Base-by-base conservation (phyloP, 305 asterid species). In the Solanum hybrid region DNA sequence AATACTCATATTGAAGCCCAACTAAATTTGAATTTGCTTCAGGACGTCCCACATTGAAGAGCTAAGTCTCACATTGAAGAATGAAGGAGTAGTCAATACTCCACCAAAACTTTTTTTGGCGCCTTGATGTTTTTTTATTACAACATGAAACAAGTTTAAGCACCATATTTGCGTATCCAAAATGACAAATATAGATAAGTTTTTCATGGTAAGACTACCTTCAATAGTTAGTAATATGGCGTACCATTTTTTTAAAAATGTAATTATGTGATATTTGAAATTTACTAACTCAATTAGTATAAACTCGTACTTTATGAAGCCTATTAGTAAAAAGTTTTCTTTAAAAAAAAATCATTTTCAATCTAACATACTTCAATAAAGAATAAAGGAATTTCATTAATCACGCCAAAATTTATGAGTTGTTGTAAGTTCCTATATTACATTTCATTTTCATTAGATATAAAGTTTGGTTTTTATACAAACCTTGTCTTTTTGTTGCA, bases 1-100 rank as follows among this genome's bases (percentile, higher is more conserved):
- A 0, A 6, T 51, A 51, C 7, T 7, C 24, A 51, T 0, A 17
- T 51, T 51, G 1, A 0, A 51, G 0, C 66, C 0, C 9, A 4
- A 1, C 10, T 16, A 16, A 51, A 51, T 3, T 6, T 17, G 3
- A 51, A 17, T 51, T 51, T 2, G 66, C 4, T 0, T 1, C 9
- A 6, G 8, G 2, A 16, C 7, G 3, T 16, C 8, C n/a, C n/a
- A 51, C 66, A 51, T 51, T 51, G 64, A 51, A 3, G n/a, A 51
- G 64, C 7, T 2, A 16, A 51, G 8, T 16, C 4, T 51, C 64
- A 5, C 64, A 51, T 46, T 46, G 22, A 46, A 46, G 22, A 0
- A 51, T 16, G 3, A 51, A 51, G 3, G 22, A 46, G 17, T 4
- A 42, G 17, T 42, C 0, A 13, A 2, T 13, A 42, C 9, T 5